Conservation (phyloP, 2,329 filamentous ascomycete genomes). For the Colletotrichum higginsianum region DNA sequence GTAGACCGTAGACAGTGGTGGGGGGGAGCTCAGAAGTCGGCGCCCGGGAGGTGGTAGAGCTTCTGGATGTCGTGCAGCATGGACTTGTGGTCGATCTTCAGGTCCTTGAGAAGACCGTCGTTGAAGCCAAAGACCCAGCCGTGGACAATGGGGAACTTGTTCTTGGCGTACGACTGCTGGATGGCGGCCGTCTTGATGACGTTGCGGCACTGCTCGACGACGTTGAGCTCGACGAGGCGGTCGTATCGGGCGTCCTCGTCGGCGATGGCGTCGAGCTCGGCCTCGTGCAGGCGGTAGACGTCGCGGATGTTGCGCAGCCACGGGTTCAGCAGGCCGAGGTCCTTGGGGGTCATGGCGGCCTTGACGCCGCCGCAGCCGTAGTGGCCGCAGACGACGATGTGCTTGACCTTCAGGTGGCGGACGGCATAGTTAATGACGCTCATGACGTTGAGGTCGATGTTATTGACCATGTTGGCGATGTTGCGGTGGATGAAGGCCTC, state of each 20-base stretch:
- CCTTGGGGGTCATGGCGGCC: constrained; percentile 80
- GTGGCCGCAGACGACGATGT: constrained; percentile 85
- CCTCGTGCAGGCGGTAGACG: constrained; percentile 80
- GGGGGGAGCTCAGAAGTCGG: constrained; percentile 6
- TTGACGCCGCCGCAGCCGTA: constrained; percentile 85
- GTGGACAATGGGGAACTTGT: constrained; percentile 78
- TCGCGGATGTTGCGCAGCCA: constrained; percentile 83
- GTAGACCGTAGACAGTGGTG: too few species aligned
- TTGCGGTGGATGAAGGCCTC: constrained; percentile 96
- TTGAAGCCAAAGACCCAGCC: constrained; percentile 81
- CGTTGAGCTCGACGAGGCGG: constrained; percentile 87
- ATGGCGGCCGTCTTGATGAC: constrained; percentile 86
- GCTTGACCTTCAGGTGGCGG: constrained; percentile 83
- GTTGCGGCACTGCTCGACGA: constrained; percentile 82
- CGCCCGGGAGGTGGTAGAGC: constrained; percentile 71
- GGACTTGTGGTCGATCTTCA: constrained; percentile 73
- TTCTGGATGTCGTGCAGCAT: constrained; percentile 74
- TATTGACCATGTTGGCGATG: constrained; percentile 90
- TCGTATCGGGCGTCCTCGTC: constrained; percentile 74
- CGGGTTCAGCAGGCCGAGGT: constrained; percentile 79
- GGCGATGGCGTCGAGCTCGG: constrained; percentile 75
- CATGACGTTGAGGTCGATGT: constrained; percentile 84
- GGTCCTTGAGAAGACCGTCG: constrained; percentile 76
- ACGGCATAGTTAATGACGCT: constrained; percentile 92
- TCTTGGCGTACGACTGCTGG: constrained; percentile 77